phyloP scores from a whole-genome alignment of 371 early-diverging fungal genomes.

The Mortierella sp. region DNA sequence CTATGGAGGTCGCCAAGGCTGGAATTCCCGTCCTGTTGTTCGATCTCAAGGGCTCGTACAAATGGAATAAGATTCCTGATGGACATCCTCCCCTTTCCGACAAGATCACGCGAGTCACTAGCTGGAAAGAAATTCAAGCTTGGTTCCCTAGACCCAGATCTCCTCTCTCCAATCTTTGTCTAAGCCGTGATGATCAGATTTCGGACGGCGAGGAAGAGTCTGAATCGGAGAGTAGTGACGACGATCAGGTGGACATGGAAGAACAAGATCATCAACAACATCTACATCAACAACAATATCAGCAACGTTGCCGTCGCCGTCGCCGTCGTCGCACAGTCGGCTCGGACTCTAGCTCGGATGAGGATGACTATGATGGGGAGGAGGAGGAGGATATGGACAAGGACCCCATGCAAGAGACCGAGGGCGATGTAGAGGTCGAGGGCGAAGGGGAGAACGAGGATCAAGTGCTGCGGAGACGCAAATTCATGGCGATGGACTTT shows the following conservation, averaged over 20 bases:
- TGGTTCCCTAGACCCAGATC: conserved; percentile 63
- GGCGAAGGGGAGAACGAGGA: conserved; percentile 32
- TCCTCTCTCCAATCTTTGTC: conserved; percentile 52
- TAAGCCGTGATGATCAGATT: conserved; percentile 53
- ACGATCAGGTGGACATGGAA: conserved; percentile 9
- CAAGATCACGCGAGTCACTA: conserved; percentile 58
- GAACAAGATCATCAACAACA: conserved; percentile 10
- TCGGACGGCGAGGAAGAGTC: conserved; percentile 36
- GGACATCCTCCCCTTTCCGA: conserved; percentile 46
- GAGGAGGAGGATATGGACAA: conserved; percentile 26
- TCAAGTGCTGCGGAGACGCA: conserved; percentile 30
- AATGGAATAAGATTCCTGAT: conserved; percentile 58
- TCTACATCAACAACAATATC: background rate
- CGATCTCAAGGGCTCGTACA: conserved; percentile 57
- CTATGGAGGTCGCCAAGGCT: conserved; percentile 56
- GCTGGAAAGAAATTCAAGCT: conserved; percentile 60
- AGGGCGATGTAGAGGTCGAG: conserved; percentile 19
- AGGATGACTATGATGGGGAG: conserved; percentile 30
- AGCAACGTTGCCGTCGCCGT: conserved; percentile 13
- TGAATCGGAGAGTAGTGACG: conserved; percentile 8
- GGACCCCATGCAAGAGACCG: conserved; percentile 1
- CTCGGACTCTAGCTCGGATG: conserved; percentile 37
- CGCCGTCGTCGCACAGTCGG: conserved; percentile 11
- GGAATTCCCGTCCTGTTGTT: conserved; percentile 59
- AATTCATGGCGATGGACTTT: conserved; percentile 49